Evolutionary conservation across 768 basidiomycete genomes (phyloP), one percentile per base, ranked within the genome.

Genomic region (Leucogyrophana mollusca): DNA sequence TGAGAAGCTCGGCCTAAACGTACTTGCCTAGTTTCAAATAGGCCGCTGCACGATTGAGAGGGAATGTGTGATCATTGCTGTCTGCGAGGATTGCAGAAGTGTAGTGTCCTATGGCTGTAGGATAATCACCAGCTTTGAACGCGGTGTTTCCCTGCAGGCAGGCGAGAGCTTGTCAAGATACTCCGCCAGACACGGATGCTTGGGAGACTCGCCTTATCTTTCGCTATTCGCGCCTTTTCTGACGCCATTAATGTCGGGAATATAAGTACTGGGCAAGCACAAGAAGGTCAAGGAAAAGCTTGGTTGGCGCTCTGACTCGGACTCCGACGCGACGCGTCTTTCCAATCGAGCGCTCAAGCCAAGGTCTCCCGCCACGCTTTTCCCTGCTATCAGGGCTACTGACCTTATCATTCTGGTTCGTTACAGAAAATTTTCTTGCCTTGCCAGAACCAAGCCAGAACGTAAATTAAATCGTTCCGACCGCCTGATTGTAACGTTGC

Each of bases 1-100:
- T 13, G 39, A 27, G 21, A 47, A 20, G 23, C 21, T 8, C 40
- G 33, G 30, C 9, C 23, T 4, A 40, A 66, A 85, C 91, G 72
- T 74, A 93, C 93, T 95, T 96, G 79, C 83, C 85, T 71, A 95
- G 79, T 76, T 93, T 94, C 50, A 97, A 77, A 71, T 94, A 94
- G 21, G 92, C 90, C 27, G 90, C 88, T 3, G 92, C 90, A 35
- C 94, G 82, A 61, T 97, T 97, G 25, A 94, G 73, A 25, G 86
- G 83, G 52, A 85, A 88, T 0, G 90, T 87, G n/a, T 79, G 72
- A 56, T 95, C 90, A 0, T 61, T 70, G 9, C 70, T 62, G 64
- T 94, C 85, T 2, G 83, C 78, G 16, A 90, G 63, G 36, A 87
- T 81, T 3, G 94, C 94, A 1, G 80, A 69, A 24, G 89, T 87